Evolutionary conservation across 805 yeast species (phyloP), one percentile per base, ranked within the genome.

Genomic region (Starmerella stellata): DNA sequence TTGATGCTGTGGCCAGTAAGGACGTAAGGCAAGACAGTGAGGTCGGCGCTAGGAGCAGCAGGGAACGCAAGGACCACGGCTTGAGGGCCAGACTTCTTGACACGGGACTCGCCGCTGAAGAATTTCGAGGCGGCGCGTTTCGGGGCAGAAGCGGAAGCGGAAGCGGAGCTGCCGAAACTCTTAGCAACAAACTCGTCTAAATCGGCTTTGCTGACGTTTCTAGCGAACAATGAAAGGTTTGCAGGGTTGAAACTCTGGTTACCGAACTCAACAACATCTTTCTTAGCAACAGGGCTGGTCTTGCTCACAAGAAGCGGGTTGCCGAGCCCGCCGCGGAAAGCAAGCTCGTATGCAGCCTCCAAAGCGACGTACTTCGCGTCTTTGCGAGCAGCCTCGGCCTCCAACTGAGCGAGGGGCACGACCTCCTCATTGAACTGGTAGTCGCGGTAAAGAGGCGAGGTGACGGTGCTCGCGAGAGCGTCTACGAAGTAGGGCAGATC

Each of bases 401-500:
- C 87, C 55, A 70, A 66, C 48, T 63, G 59, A 40, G 85, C 83
- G 39, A 73, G 73, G 47, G 95, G 96, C 44, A 73, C 60, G 25
- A 80, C 93, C 47, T 72, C 65, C 70, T 90, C 98, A 39, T 62
- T 60, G 44, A 78, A 67, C 67, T 90, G 95, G 64, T 81, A 82
- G 38, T 77, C 74, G 63, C 77, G 78, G 73, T 68, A 85, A 29
- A 75, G 61, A 35, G 93, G 72, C 59, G 69, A 68, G 55, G 75
- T 44, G 43, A 56, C 56, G 40, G 78, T 78, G 52, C 75, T 75
- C 54, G 80, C 87, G 41, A 90, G 63, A 23, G 81, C 78, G 53
- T 78, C 78, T 46, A 87, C 93, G 61, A 72, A 90, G 70, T 75
- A 90, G 44, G 96, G 96, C 55, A 90, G 72, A 58, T 76, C 79